Evolutionary conservation across 2,329 filamentous ascomycete genomes (phyloP), one percentile per base, ranked within the genome.

Genomic region (Xylariaceae sp.): DNA sequence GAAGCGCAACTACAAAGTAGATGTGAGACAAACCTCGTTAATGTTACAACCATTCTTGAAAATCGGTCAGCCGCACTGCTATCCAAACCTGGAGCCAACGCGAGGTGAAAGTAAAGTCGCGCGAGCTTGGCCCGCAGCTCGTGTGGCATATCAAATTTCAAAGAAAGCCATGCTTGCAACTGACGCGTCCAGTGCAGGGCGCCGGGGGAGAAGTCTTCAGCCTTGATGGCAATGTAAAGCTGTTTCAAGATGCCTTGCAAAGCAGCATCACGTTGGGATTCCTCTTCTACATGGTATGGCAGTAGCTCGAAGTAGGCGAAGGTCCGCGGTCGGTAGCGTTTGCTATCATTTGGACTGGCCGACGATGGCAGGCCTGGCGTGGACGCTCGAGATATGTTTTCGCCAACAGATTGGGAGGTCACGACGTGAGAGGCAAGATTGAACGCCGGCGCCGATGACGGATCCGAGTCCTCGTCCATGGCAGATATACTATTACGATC

Each of bases 101-200:
- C 84, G 57, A 99, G 88, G 76, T 96, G 92, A 76, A 96, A 99
- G 78, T 97, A 99, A 33, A 99, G 82, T 76, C 89, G 90, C 26
- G 95, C 90, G 26, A 99, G 84, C 74, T 86, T 91, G 45, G 92
- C 87, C 56, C 96, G 85, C 65, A 93, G 87, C 71, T 89, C 88
- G 67, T 91, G 87, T 44, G 92, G 91, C 72, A 96, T 92, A 77
- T 99, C 94, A 72, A 99, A 99, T 81, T 99, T 99, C 75, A 99
- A 86, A 51, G 89, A 90, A 65, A 99, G 82, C 95, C 96, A 99
- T 75, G 90, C 91, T 71, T 93, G 87, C 44, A 99, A 87, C 83
- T 99, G 95, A 65, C 94, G 87, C 14, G 95, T 97, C 95, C 95
- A 99, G 76, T 99, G 94, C 60, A 96, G 82, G 24, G 94, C 95